These are phyloP conservation scores for Linnemannia hyalina DNA, from an alignment of 192 early-diverging fungal genomes.

Conservation along the genomic window DNA sequence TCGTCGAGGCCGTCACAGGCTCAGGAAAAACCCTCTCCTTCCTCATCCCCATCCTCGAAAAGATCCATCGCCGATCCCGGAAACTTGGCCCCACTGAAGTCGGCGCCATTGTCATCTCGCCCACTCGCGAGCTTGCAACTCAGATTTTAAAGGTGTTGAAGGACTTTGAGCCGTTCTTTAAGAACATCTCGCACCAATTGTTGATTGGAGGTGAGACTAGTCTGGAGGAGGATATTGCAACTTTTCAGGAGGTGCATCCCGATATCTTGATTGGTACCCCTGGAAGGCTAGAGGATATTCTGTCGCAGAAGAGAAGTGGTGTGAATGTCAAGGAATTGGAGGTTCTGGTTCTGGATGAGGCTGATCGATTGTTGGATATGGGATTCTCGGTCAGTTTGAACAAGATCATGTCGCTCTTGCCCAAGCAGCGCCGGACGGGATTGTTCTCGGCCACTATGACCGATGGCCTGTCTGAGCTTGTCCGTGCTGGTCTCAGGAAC, in stretches of 20 bases:
- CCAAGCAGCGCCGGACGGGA: slow-evolving; percentile 95
- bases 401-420: slow-evolving; percentile 83
- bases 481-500: slow-evolving; percentile 91
- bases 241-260: slow-evolving; percentile 74
- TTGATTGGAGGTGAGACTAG: slow-evolving; percentile 81
- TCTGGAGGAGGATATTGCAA: slow-evolving; percentile 71
- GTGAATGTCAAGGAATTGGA: slow-evolving; percentile 86
- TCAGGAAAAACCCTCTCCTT: slow-evolving; percentile 97
- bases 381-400: slow-evolving; percentile 89
- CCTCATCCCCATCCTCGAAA: slow-evolving; percentile 92
- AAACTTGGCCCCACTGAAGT: slow-evolving; percentile 80
- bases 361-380: slow-evolving; percentile 94
- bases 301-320: slow-evolving; percentile 63
- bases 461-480: slow-evolving; percentile 86
- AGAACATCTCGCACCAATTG: slow-evolving; percentile 64
- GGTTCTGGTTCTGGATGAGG: slow-evolving; percentile 94
- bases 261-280: slow-evolving; percentile 94
- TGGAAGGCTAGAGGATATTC: slow-evolving; percentile 87
- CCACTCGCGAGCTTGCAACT: slow-evolving; percentile 90
- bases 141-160: slow-evolving; percentile 86
- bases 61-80: slow-evolving; percentile 74
- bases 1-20: slow-evolving; percentile 97
- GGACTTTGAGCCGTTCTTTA: slow-evolving; percentile 65
- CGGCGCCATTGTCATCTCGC: slow-evolving; percentile 89
- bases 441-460: slow-evolving; percentile 98